A percentile compares a stretch with the other conserved stretches of the same genome.
phyloP scores from a whole-genome alignment of 2,329 filamentous ascomycete genomes.

The Botrytis tulipae region DNA sequence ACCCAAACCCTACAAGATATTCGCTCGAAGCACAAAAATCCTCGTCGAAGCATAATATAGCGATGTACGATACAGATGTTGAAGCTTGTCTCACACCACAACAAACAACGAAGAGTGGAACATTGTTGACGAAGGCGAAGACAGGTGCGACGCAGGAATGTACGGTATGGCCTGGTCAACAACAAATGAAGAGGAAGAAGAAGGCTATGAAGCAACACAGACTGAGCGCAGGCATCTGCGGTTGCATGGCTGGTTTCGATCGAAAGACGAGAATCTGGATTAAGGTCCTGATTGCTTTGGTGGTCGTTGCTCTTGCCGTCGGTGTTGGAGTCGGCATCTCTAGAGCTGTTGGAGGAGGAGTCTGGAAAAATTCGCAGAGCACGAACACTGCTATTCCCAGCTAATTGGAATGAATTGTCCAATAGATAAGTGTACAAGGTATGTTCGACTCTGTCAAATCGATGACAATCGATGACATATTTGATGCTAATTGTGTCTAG shows the following conservation, averaged over 20 bases:
- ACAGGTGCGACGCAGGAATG: conserved; percentile 42
- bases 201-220: conserved; percentile 56
- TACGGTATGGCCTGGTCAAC: conserved; percentile 59
- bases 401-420: not conserved
- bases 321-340: conserved; percentile 59
- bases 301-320: conserved; percentile 54
- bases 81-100: conserved; percentile 26
- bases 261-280: conserved; percentile 53
- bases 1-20: conserved; percentile 23
- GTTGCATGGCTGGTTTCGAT: conserved; percentile 53
- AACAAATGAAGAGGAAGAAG: conserved; percentile 59
- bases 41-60: conserved; percentile 28
- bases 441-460: not conserved
- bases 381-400: conserved; percentile 24
- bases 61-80: conserved; percentile 28
- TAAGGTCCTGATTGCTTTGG: conserved; percentile 53
- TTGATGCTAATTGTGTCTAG: conserved; percentile 6
- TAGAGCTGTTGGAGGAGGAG: conserved; percentile 58
- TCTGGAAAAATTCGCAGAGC: conserved; percentile 48
- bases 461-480: not conserved
- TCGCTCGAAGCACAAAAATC: conserved; percentile 29
- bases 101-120: conserved; percentile 18
- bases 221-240: conserved; percentile 51
- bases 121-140: not conserved
- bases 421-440: conserved; percentile 1